These are phyloP conservation scores for Bisporella sp. DNA, from an alignment of 2,329 filamentous ascomycete species.

Conservation along the genomic window DNA sequence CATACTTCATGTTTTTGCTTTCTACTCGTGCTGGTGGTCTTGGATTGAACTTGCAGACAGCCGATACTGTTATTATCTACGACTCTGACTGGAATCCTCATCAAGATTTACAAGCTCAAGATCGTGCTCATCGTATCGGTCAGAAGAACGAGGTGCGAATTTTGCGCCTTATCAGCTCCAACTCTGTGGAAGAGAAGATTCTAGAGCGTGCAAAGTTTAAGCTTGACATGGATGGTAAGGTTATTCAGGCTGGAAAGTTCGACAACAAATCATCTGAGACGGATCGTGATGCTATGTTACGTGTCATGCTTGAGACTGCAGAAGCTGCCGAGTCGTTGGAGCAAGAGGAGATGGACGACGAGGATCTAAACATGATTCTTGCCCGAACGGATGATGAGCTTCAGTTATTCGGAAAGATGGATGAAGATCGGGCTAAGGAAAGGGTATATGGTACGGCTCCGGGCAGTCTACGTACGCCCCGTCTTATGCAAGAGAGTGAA, in stretches of 20 bases:
- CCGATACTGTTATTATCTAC: constrained; percentile 98
- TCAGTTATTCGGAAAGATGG: constrained; percentile 70
- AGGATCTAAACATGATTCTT: constrained; percentile 91
- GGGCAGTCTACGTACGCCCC: constrained; percentile 58
- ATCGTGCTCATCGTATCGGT: constrained; percentile 99
- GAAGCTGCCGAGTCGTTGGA: constrained; percentile 63
- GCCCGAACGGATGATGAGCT: constrained; percentile 82
- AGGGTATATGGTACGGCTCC: constrained; percentile 63
- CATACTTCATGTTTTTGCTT: constrained; percentile 97
- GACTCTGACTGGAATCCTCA: constrained; percentile 99
- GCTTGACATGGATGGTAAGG: constrained; percentile 98
- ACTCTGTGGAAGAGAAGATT: constrained; percentile 98
- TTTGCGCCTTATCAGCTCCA: constrained; percentile 87
- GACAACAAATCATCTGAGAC: constrained; percentile 99
- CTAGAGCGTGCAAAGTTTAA: constrained; percentile 95
- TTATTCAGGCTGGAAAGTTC: constrained; percentile 98
- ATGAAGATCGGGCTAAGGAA: constrained; percentile 62
- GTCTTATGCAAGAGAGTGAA: constrained; percentile 81
- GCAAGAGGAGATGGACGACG: constrained; percentile 97
- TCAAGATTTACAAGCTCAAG: constrained; percentile 96
- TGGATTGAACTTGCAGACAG: constrained; percentile 93
- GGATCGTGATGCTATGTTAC: constrained; percentile 92
- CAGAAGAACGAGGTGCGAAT: constrained; percentile 99
- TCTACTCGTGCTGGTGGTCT: constrained; percentile 97
- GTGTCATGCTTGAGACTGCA: constrained; percentile 83